A percentile compares a stretch with the other conserved stretches of the same genome.
phyloP scores from a whole-genome alignment of 306 rosid genomes.

The Castanea mollissima region DNA sequence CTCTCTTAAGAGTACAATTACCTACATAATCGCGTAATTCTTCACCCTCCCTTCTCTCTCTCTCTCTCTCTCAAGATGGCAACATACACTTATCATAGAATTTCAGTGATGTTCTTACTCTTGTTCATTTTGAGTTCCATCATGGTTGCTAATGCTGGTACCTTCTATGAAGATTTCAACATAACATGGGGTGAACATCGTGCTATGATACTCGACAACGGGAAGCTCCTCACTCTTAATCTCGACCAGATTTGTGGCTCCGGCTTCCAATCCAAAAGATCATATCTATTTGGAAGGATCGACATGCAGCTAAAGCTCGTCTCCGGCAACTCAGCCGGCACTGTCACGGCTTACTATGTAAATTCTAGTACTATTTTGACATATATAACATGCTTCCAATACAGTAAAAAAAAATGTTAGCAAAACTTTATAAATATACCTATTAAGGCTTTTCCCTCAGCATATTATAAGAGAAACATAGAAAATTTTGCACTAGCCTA shows the following conservation, averaged over 20 bases:
- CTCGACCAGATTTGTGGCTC: conserved; percentile 35
- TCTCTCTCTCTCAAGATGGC: not conserved
- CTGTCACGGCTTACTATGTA: conserved; percentile 37
- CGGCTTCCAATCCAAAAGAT: conserved; percentile 32
- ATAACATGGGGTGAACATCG: conserved; percentile 31
- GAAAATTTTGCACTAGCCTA: not conserved
- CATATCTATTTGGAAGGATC: conserved; percentile 31
- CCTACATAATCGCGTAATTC: too few species aligned
- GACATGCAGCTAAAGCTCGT: conserved; percentile 40
- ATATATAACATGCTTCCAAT: too few species aligned
- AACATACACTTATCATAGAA: not conserved
- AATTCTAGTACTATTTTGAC: not conserved
- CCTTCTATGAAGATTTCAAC: conserved; percentile 20
- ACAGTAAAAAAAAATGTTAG: too few species aligned
- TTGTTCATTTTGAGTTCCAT: not conserved
- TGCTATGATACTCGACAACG: conserved; percentile 24
- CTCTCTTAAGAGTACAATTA: too few species aligned
- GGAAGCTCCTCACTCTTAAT: conserved; percentile 29
- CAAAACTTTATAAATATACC: too few species aligned
- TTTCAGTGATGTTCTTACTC: not conserved
- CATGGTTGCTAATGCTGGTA: conserved; percentile 1
- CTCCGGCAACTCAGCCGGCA: conserved; percentile 37
- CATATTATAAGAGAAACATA: not conserved
- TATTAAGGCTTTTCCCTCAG: not conserved
- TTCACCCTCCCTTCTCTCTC: too few species aligned